A percentile compares a stretch with the other conserved stretches of the same genome.
phyloP scores from a whole-genome alignment of 2,329 filamentous ascomycete species.

The Trematosphaeria pertusa region DNA sequence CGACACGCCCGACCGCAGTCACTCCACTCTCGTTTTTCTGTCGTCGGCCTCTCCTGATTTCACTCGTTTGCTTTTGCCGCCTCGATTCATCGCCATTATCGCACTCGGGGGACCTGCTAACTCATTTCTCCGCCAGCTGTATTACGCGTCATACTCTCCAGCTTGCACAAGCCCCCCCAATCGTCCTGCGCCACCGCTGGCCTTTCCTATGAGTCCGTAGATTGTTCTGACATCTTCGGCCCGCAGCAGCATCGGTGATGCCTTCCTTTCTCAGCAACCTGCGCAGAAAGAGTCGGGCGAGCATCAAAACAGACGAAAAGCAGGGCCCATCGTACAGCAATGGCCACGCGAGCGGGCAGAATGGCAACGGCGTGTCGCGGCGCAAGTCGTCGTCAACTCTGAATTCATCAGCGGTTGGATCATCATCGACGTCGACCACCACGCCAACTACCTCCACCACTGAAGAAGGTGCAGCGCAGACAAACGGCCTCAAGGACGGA shows the following conservation, averaged over 20 bases:
- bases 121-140: constrained; percentile 21
- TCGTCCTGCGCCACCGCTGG: constrained; percentile 1
- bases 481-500: constrained; percentile 59
- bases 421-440: constrained; percentile 73
- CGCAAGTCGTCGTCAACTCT: constrained; percentile 69
- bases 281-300: constrained; percentile 77
- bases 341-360: constrained; percentile 24
- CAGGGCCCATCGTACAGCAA: constrained; percentile 20
- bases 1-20: not conserved
- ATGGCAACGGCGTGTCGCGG: constrained; percentile 47
- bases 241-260: constrained; percentile 38
- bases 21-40: constrained; percentile 15
- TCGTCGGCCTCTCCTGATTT: constrained; percentile 23
- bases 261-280: constrained; percentile 76
- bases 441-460: constrained; percentile 73
- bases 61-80: constrained; percentile 29
- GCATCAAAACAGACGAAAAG: constrained; percentile 60
- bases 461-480: constrained; percentile 69
- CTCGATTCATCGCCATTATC: constrained; percentile 26
- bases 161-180: constrained; percentile 7
- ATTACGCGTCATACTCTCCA: constrained; percentile 34
- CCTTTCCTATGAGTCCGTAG: constrained; percentile 8
- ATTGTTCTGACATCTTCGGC: constrained; percentile 7
- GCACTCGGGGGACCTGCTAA: constrained; percentile 21
- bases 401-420: constrained; percentile 65